These are phyloP conservation scores for Zygotorulaspora sp. DNA, from an alignment of 805 yeast species.

Conservation along the genomic window DNA sequence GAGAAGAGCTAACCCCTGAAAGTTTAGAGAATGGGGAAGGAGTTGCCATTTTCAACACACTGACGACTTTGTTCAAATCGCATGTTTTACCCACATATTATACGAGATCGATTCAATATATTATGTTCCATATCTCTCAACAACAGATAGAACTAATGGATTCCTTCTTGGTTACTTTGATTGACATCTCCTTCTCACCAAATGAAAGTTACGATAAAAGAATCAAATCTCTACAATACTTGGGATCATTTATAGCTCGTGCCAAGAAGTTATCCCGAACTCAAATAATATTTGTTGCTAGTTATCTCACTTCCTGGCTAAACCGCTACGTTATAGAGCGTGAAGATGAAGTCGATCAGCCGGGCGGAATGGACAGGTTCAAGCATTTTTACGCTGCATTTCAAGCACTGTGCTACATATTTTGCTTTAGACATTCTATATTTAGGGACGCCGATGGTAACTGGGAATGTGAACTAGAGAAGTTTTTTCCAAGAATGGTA, in stretches of 20 bases:
- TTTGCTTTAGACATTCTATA: conserved; percentile 75
- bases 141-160: conserved; percentile 78
- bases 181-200: conserved; percentile 76
- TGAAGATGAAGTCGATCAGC: conserved; percentile 69
- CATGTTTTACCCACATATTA: conserved; percentile 88
- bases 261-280: conserved; percentile 65
- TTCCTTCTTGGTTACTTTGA: conserved; percentile 71
- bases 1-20: conserved; percentile 45
- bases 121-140: conserved; percentile 77
- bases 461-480: conserved; percentile 82
- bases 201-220: conserved; percentile 67
- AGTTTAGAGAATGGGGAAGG: conserved; percentile 59
- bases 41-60: conserved; percentile 61
- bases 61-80: conserved; percentile 71
- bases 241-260: conserved; percentile 85
- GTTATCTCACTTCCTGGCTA: conserved; percentile 79
- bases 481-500: conserved; percentile 79
- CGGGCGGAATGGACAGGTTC: conserved; percentile 82
- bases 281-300: conserved; percentile 78
- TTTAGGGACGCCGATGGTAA: conserved; percentile 43
- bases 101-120: conserved; percentile 81
- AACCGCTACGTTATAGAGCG: conserved; percentile 76
- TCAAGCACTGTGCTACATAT: conserved; percentile 85
- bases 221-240: conserved; percentile 85
- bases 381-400: conserved; percentile 85